A percentile compares a stretch with the other conserved stretches of the same genome.
Conservation (phyloP, 306 rosid species). For the Argentina anserina region DNA sequence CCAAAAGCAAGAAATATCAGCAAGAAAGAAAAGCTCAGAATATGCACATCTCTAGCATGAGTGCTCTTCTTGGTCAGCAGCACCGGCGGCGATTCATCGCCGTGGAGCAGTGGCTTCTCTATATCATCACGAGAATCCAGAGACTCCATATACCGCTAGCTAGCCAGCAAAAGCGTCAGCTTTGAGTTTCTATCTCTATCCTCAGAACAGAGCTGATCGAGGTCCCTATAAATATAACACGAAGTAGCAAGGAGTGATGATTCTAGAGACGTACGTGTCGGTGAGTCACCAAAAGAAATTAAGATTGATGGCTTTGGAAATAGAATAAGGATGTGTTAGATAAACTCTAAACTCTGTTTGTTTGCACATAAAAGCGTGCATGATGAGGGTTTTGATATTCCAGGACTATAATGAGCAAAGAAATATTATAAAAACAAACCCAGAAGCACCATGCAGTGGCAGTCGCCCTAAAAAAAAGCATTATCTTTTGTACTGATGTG, state of each 20-base stretch:
- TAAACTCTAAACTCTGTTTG: background rate
- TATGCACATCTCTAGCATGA: constrained; percentile 55
- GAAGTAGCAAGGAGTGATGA: too few relatives aligned
- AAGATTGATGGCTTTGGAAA: background rate
- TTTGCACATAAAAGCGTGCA: background rate
- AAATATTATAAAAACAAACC: background rate
- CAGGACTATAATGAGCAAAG: background rate
- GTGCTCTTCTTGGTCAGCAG: constrained; percentile 14
- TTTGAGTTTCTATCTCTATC: background rate
- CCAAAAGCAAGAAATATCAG: constrained; percentile 82
- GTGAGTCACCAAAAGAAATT: background rate
- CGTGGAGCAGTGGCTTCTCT: constrained; percentile 48
- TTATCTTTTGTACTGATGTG: background rate
- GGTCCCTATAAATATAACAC: too few relatives aligned
- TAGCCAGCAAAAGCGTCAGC: background rate
- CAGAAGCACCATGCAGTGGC: constrained; percentile 7
- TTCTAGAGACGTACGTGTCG: background rate
- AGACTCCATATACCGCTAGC: constrained; percentile 57
- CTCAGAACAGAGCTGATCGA: background rate
- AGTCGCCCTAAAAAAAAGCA: background rate
- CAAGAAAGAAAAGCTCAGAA: constrained; percentile 64
- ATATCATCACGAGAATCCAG: constrained; percentile 32
- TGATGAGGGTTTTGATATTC: background rate
- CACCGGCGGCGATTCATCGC: constrained; percentile 18
- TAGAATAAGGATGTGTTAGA: background rate